These are phyloP conservation scores for Globisporangium irregulare DNA, from an alignment of 352 stramenopile species.

Conservation along the genomic window DNA sequence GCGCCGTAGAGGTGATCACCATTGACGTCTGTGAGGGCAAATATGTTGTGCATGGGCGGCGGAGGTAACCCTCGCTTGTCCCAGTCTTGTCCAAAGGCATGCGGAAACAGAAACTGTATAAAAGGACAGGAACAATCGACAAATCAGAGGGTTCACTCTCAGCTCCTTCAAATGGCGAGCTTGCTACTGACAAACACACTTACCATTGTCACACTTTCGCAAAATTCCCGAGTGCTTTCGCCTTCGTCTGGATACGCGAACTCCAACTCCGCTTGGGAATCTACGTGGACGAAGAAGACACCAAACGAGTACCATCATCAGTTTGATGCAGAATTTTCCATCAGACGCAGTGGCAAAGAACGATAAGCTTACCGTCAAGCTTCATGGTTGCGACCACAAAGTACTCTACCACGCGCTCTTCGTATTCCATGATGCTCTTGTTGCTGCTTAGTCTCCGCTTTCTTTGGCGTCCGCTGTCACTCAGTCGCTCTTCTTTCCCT, in stretches of 20 bases:
- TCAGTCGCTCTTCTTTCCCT: neutral
- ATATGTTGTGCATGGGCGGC: constrained; percentile 45
- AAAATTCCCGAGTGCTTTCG: constrained; percentile 37
- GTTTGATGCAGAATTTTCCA: neutral
- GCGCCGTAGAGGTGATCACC: constrained; percentile 47
- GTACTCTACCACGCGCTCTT: constrained; percentile 34
- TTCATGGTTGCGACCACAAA: constrained; percentile 41
- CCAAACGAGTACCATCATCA: neutral
- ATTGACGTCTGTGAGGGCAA: constrained; percentile 41
- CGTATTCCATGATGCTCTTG: constrained; percentile 2
- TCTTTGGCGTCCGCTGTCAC: neutral
- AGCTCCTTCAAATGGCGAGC: neutral
- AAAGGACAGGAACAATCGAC: neutral
- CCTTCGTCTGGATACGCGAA: constrained; percentile 36
- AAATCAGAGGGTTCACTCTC: neutral
- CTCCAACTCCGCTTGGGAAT: constrained; percentile 23
- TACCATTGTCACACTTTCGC: constrained; percentile 49
- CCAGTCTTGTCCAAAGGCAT: constrained; percentile 33
- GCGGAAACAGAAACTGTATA: constrained; percentile 48
- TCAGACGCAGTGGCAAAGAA: neutral
- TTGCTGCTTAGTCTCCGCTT: neutral
- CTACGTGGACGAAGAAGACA: constrained; percentile 7
- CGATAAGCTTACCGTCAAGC: constrained; percentile 16
- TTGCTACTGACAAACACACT: neutral
- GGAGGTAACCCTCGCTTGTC: constrained; percentile 27